Conservation (phyloP, 306 rosid species). For the Corylus americana region DNA sequence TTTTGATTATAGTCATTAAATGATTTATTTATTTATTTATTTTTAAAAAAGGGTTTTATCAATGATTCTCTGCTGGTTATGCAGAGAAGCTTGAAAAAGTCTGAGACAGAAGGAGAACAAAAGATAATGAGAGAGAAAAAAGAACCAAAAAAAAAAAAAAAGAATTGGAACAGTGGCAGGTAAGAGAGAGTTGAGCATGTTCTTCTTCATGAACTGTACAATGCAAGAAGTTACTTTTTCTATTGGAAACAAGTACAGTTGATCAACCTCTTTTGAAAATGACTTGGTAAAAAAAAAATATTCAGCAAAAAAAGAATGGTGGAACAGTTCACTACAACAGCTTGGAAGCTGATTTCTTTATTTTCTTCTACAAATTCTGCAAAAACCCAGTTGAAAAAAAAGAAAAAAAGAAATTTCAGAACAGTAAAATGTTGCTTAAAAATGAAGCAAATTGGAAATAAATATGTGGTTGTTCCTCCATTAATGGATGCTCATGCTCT, state of each 20-base stretch:
- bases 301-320: constrained; percentile 27
- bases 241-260: constrained; percentile 28
- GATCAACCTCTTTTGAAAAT: constrained; percentile 53
- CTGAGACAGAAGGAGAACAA: constrained; percentile 22
- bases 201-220: constrained; percentile 50
- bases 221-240: constrained; percentile 48
- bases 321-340: constrained; percentile 37
- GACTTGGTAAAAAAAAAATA: constrained; percentile 23
- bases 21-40: no score
- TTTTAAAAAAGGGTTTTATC: no score
- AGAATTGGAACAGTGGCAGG: constrained; percentile 31
- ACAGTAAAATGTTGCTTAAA: neutral
- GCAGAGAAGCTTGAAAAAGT: constrained; percentile 30
- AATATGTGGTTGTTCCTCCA: constrained; percentile 20
- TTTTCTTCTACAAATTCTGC: constrained; percentile 19
- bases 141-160: neutral
- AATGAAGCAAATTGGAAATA: constrained; percentile 15
- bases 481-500: constrained; percentile 23
- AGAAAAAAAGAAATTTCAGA: neutral
- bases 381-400: neutral
- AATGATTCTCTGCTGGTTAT: constrained; percentile 21
- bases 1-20: constrained; percentile 30
- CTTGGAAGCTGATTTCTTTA: constrained; percentile 35
- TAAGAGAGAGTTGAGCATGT: constrained; percentile 36
- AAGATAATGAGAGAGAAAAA: constrained; percentile 3